Percentiles rank a stretch among this genome's conserved stretches.
phyloP scores from a whole-genome alignment of 1,284 basidiomycete genomes.

The Apiotrichum veenhuisii region DNA sequence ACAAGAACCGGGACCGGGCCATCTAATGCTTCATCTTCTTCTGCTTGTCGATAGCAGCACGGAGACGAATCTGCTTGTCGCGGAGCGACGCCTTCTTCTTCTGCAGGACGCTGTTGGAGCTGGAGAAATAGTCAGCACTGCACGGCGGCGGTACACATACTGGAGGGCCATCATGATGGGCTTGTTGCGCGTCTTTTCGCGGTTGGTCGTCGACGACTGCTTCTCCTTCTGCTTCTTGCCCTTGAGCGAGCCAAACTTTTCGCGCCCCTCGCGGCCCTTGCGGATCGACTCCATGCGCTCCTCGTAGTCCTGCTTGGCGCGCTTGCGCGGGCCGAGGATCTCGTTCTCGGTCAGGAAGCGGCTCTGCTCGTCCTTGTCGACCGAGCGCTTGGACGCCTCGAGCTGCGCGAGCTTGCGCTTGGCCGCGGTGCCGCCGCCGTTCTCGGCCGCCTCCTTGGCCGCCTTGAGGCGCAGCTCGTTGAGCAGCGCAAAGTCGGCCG shows the following conservation, averaged over 20 bases:
- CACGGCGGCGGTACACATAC: constrained; percentile 51
- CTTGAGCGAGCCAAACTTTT: constrained; percentile 86
- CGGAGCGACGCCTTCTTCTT: constrained; percentile 85
- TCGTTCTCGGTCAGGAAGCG: constrained; percentile 82
- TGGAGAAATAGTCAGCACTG: constrained; percentile 11
- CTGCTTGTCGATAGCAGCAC: constrained; percentile 47
- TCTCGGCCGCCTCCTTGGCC: constrained; percentile 68
- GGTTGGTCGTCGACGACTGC: constrained; percentile 78
- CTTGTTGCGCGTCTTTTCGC: constrained; percentile 85
- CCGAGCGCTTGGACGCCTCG: constrained; percentile 63
- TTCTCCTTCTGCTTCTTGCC: constrained; percentile 80
- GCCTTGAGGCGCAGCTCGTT: constrained; percentile 84
- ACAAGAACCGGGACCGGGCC: neutral
- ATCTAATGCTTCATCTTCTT: constrained; percentile 47
- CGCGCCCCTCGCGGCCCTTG: constrained; percentile 89
- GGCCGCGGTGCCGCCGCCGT: constrained; percentile 67
- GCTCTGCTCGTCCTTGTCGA: constrained; percentile 54
- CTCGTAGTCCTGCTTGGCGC: constrained; percentile 88
- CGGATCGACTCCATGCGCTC: constrained; percentile 89
- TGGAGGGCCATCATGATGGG: constrained; percentile 85
- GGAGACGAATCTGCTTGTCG: constrained; percentile 60
- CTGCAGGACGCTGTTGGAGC: constrained; percentile 52
- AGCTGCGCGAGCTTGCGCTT: constrained; percentile 82
- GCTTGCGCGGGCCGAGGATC: constrained; percentile 92
- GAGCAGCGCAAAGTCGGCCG: constrained; percentile 91